phyloP scores from a whole-genome alignment of 106 monocot species.

The Cymbidium sinense region DNA sequence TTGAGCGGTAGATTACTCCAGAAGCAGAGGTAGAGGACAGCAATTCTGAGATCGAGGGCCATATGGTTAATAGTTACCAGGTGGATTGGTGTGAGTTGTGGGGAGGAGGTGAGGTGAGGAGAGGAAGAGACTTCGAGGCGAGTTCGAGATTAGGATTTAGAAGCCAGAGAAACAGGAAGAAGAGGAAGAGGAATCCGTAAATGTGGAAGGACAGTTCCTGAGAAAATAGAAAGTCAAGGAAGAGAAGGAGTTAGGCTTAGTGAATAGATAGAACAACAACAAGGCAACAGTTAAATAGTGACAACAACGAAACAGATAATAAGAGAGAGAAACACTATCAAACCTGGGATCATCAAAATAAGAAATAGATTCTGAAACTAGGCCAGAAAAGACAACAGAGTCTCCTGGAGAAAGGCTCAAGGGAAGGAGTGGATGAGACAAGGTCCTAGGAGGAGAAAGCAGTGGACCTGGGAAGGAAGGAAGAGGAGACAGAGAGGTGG shows the following conservation, averaged over 20 bases:
- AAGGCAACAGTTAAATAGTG: constrained; percentile 21
- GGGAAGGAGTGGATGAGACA: constrained; percentile 57
- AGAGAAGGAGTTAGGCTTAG: constrained; percentile 73
- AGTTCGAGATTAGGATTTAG: constrained; percentile 74
- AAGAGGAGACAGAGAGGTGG: constrained; percentile 22
- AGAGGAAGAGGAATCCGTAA: constrained; percentile 65
- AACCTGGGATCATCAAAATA: constrained; percentile 95
- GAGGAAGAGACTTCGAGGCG: constrained; percentile 71
- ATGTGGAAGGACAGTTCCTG: constrained; percentile 73
- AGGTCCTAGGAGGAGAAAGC: constrained; percentile 69
- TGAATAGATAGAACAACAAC: constrained; percentile 81
- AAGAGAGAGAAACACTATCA: constrained; percentile 74
- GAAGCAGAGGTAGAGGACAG: constrained; percentile 46
- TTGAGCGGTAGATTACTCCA: constrained; percentile 64
- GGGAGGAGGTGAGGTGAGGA: constrained; percentile 8
- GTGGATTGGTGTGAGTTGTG: neutral
- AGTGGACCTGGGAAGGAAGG: constrained; percentile 71
- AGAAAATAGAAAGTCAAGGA: constrained; percentile 68
- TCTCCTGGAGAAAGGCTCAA: too few species aligned
- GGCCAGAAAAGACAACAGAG: too few species aligned
- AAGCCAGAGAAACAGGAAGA: constrained; percentile 45
- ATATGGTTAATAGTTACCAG: neutral
- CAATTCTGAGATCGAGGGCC: constrained; percentile 61
- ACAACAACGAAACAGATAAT: constrained; percentile 58
- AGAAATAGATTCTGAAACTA: too few species aligned